A percentile compares a stretch with the other conserved stretches of the same genome.
Conservation (phyloP, 352 stramenopile species). For the Phytophthora ramorum region DNA sequence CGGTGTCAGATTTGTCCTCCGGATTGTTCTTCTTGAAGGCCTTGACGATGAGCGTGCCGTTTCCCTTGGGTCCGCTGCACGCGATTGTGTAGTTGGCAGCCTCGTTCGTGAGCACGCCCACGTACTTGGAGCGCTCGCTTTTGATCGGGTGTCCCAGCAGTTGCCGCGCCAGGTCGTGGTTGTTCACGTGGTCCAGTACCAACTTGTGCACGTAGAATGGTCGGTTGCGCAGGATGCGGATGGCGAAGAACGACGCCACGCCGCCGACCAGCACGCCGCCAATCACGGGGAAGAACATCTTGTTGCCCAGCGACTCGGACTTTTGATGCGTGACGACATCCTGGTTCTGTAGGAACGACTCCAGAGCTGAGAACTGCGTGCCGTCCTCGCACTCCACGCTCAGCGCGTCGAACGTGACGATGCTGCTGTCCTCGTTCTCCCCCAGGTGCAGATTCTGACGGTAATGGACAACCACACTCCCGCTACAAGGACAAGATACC, state of each 20-base stretch:
- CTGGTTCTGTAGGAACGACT: slow-evolving; percentile 65
- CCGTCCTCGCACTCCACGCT: slow-evolving; percentile 55
- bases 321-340: slow-evolving; percentile 63
- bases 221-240: slow-evolving; percentile 79
- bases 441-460: slow-evolving; percentile 39
- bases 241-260: slow-evolving; percentile 72
- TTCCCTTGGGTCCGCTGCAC: slow-evolving; percentile 67
- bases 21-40: slow-evolving; percentile 64
- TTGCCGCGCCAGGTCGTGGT: slow-evolving; percentile 62
- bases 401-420: slow-evolving; percentile 63
- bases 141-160: slow-evolving; percentile 75
- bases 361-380: slow-evolving; percentile 63
- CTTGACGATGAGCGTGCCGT: slow-evolving; percentile 79
- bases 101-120: slow-evolving; percentile 65
- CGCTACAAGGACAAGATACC: slow-evolving; percentile 25
- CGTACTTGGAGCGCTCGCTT: slow-evolving; percentile 74
- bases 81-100: slow-evolving; percentile 75
- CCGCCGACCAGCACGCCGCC: slow-evolving; percentile 69
- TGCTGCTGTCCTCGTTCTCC: slow-evolving; percentile 38
- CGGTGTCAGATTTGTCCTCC: slow-evolving; percentile 9
- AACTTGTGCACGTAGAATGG: slow-evolving; percentile 86
- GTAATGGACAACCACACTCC: slow-evolving; percentile 56
- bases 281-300: slow-evolving; percentile 71
- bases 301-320: slow-evolving; percentile 69
- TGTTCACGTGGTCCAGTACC: slow-evolving; percentile 79